Evolutionary conservation across 2,329 filamentous ascomycete species (phyloP).

Genomic region (Orbilia javanica): DNA sequence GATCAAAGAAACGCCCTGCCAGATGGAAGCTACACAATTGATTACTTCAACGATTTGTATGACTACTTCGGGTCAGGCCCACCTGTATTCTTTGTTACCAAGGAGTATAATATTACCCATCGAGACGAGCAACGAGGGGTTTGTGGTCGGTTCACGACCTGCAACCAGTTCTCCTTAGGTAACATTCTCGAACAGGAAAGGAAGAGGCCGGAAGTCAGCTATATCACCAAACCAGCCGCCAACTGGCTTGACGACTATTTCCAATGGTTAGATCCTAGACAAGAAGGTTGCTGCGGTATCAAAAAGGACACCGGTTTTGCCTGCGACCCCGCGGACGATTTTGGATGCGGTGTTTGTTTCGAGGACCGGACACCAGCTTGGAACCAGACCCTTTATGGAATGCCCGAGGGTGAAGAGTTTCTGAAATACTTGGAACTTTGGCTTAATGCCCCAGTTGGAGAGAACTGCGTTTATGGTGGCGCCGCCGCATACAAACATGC

Average conservation of each 20-base stretch:
- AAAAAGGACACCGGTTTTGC: slow-evolving; percentile 60
- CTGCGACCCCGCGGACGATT: slow-evolving; percentile 62
- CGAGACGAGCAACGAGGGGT: slow-evolving; percentile 83
- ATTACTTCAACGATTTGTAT: slow-evolving; percentile 96
- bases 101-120: slow-evolving; percentile 81
- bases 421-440: slow-evolving; percentile 86
- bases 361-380: slow-evolving; percentile 80
- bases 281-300: slow-evolving; percentile 77
- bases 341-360: slow-evolving; percentile 83
- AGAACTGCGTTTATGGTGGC: slow-evolving; percentile 87
- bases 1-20: slow-evolving; percentile 96
- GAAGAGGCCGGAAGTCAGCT: slow-evolving; percentile 87
- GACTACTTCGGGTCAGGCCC: slow-evolving; percentile 91
- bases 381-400: slow-evolving; percentile 89
- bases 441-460: slow-evolving; percentile 81
- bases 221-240: slow-evolving; percentile 86
- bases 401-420: slow-evolving; percentile 95
- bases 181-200: slow-evolving; percentile 95
- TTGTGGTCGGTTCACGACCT: slow-evolving; percentile 91
- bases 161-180: slow-evolving; percentile 82
- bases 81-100: slow-evolving; percentile 95
- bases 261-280: slow-evolving; percentile 90
- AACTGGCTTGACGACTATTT: slow-evolving; percentile 99
- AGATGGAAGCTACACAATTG: slow-evolving; percentile 91
- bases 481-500: slow-evolving; percentile 88